Evolutionary conservation across 164 flowering plant genomes (phyloP).

Genomic region (Aristolochia contorta): DNA sequence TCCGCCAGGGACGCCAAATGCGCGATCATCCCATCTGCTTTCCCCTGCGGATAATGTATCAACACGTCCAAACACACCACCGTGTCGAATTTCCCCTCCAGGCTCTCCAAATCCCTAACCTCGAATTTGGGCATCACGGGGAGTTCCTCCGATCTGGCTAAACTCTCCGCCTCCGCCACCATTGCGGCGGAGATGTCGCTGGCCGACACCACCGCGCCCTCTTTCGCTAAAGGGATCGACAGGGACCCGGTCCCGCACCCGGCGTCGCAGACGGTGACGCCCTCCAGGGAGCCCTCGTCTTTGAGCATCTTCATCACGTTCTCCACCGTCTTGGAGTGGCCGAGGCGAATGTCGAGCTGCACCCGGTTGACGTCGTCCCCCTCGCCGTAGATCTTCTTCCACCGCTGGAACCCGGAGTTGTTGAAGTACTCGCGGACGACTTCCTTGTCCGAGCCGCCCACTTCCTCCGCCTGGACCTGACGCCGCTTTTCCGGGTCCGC

Average conservation of each 20-base stretch:
- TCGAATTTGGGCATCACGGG: constrained; percentile 68
- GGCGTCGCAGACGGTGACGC: constrained; percentile 85
- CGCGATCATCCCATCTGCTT: constrained; percentile 93
- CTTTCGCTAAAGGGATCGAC: constrained; percentile 74
- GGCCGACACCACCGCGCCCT: constrained; percentile 78
- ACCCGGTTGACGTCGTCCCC: constrained; percentile 88
- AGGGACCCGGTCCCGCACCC: constrained; percentile 91
- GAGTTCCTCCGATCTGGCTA: constrained; percentile 48
- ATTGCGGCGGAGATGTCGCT: constrained; percentile 94
- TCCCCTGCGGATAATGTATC: constrained; percentile 93
- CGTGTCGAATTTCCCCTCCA: constrained; percentile 70
- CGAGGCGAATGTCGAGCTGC: constrained; percentile 82
- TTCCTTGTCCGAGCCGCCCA: constrained; percentile 96
- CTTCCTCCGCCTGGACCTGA: constrained; percentile 79
- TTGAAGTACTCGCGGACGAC: constrained; percentile 91
- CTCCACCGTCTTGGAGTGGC: constrained; percentile 79
- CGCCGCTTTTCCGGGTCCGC: constrained; percentile 88
- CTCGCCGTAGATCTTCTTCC: constrained; percentile 94
- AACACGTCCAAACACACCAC: constrained; percentile 89
- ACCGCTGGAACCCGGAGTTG: constrained; percentile 78
- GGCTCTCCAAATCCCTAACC: constrained; percentile 79
- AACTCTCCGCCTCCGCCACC: constrained; percentile 84
- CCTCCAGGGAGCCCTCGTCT: constrained; percentile 56
- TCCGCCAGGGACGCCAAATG: constrained; percentile 88
- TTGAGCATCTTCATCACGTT: constrained; percentile 56